phyloP scores from a whole-genome alignment of 2,329 filamentous ascomycete genomes.

The Paraconiothyrium sp. region DNA sequence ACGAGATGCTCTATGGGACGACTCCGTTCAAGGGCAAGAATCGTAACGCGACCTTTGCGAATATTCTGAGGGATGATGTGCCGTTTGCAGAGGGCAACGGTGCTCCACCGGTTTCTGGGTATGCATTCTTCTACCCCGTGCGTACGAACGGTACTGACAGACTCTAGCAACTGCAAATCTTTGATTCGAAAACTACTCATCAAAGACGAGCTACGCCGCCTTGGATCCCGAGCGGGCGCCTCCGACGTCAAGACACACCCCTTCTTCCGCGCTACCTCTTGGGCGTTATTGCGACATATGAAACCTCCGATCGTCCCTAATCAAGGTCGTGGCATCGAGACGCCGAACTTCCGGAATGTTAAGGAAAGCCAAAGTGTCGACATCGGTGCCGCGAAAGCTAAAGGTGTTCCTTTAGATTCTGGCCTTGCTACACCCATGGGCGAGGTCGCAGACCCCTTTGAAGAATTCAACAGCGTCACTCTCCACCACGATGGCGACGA shows the following conservation, averaged over 20 bases:
- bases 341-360: slow-evolving; percentile 96
- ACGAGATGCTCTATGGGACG: slow-evolving; percentile 98
- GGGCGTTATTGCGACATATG: slow-evolving; percentile 96
- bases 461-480: slow-evolving; percentile 98
- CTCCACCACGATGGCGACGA: slow-evolving; percentile 95
- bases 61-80: slow-evolving; percentile 94
- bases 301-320: slow-evolving; percentile 97
- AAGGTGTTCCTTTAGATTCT: slow-evolving; percentile 87
- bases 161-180: slow-evolving; percentile 86
- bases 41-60: slow-evolving; percentile 96
- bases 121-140: slow-evolving; percentile 55
- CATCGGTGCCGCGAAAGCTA: slow-evolving; percentile 65
- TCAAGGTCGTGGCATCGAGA: slow-evolving; percentile 89
- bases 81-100: slow-evolving; percentile 91
- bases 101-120: slow-evolving; percentile 90
- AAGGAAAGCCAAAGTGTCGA: slow-evolving; percentile 98
- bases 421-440: slow-evolving; percentile 84
- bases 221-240: slow-evolving; percentile 92
- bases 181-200: slow-evolving; percentile 95
- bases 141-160: slow-evolving; percentile 41
- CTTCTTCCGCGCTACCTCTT: slow-evolving; percentile 95
- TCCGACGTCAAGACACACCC: slow-evolving; percentile 96
- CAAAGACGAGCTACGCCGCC: slow-evolving; percentile 93
- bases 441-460: slow-evolving; percentile 88
- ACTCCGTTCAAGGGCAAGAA: slow-evolving; percentile 99